Percentiles rank a stretch among this genome's conserved stretches.
Evolutionary conservation across 345 rosid species (phyloP).

Genomic region (Erucastrum elatum): DNA sequence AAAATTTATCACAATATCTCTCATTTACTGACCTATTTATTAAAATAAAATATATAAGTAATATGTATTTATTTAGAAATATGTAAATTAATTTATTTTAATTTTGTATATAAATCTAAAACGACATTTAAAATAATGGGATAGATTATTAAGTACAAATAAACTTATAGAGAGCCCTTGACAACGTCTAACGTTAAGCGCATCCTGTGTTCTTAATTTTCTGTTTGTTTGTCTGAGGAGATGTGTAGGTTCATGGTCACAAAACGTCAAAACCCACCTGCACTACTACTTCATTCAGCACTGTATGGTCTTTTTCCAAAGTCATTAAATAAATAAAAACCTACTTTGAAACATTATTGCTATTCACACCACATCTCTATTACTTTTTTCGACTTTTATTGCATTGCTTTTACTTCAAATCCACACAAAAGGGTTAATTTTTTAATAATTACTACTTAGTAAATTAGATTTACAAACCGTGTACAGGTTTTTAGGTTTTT

Average conservation of each 20-base stretch:
- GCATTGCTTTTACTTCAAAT: constrained; percentile 8
- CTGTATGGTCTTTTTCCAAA: constrained; percentile 45
- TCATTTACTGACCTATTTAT: too few species aligned
- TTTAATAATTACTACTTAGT: not conserved
- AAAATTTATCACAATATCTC: too few species aligned
- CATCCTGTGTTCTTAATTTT: not conserved
- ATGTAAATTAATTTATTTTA: too few species aligned
- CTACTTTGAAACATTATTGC: constrained; percentile 39
- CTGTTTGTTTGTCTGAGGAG: constrained; percentile 37
- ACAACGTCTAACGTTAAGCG: not conserved
- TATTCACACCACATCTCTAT: constrained; percentile 36
- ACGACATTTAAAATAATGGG: too few species aligned
- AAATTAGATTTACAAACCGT: not conserved
- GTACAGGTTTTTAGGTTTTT: not conserved
- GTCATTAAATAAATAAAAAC: constrained; percentile 41
- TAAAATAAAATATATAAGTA: too few species aligned
- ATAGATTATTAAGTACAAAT: too few species aligned
- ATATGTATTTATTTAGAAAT: too few species aligned
- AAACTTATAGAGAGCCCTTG: not conserved
- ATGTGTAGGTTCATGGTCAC: constrained; percentile 47
- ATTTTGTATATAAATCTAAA: too few species aligned
- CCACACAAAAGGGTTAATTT: not conserved
- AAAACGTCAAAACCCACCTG: constrained; percentile 48
- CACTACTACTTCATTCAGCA: constrained; percentile 56
- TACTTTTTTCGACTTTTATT: constrained; percentile 26